These are phyloP conservation scores for Backusella westeae DNA, from an alignment of 192 early-diverging fungal species.

Conservation along the genomic window DNA sequence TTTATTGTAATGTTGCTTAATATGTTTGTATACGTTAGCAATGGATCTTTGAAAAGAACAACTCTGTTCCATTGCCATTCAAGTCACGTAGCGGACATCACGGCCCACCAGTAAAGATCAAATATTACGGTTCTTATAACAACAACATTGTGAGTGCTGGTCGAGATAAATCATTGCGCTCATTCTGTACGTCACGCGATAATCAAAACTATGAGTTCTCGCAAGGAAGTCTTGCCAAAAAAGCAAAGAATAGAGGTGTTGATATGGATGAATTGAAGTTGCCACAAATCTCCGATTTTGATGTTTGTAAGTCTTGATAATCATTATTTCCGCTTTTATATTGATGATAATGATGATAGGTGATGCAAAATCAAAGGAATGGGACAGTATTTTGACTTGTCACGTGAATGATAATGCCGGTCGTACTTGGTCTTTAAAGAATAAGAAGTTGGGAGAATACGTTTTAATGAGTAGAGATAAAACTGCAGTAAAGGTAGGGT, in stretches of 20 bases:
- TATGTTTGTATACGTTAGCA: conserved; percentile 42
- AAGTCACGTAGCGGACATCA: conserved; percentile 87
- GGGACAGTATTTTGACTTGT: conserved; percentile 91
- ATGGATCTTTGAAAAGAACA: conserved; percentile 92
- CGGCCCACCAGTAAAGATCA: conserved; percentile 76
- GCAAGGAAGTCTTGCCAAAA: conserved; percentile 71
- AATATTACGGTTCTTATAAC: conserved; percentile 73
- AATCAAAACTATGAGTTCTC: conserved; percentile 83
- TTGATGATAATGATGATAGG: conserved; percentile 13
- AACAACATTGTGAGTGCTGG: conserved; percentile 73
- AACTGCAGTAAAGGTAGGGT: conserved; percentile 24
- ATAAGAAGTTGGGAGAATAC: conserved; percentile 73
- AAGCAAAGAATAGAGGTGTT: conserved; percentile 58
- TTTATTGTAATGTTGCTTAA: neutral
- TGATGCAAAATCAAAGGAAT: conserved; percentile 67
- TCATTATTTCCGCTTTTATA: too few species aligned
- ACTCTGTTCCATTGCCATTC: conserved; percentile 77
- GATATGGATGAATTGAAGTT: conserved; percentile 68
- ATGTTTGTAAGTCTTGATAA: conserved; percentile 43
- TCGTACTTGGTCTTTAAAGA: conserved; percentile 81
- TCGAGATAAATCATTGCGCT: conserved; percentile 78
- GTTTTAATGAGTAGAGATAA: conserved; percentile 62
- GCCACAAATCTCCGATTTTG: conserved; percentile 75
- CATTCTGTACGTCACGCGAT: conserved; percentile 85
- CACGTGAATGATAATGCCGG: conserved; percentile 74